Evolutionary conservation across 768 basidiomycete species (phyloP), one percentile per base, ranked within the genome.

Genomic region (Hygrocybe coccinea): DNA sequence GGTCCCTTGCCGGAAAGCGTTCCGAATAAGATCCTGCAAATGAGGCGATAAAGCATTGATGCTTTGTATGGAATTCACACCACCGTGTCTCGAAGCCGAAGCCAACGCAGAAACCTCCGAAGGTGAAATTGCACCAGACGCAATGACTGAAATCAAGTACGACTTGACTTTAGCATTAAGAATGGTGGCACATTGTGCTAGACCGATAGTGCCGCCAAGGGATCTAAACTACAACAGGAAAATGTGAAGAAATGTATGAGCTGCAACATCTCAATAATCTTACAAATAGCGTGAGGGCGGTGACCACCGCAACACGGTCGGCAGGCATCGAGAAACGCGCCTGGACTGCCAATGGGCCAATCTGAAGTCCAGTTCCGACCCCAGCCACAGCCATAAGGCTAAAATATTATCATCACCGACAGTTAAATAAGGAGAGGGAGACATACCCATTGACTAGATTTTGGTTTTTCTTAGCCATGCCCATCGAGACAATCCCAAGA

Each of bases 141-240:
- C 39, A 22, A 70, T 58, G 11, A 58, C 60, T 21, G 59, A 41
- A 15, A 58, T 25, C 56, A 82, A 65, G 51, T 69, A 69, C 19
- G 62, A 24, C 25, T 65, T 64, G 25, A 78, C 79, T 64, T 72
- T 78, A 34, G 71, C 65, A 57, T 73, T 72, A 52, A 81, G 70
- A 19, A 82, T 67, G 7, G 81, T 76, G 39, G 74, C 71, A 50
- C 79, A 80, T 58, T 82, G 81, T 0, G 81, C 79, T 37, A 82
- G 73, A 21, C 81, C 79, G 37, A 79, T 62, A 0, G 79, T 80
- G 8, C 80, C 80, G n/a, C 80, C 80, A 37, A 80, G 65, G 1
- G 75, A 64, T 14, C 76, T 72, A 67, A 76, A 77, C 78, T 81
- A 58, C n/a, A n/a, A n/a, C n/a, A 11, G 45, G 48, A 34, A 54